Conservation (phyloP, 805 yeast species). For the Pichia thaimueangensis region DNA sequence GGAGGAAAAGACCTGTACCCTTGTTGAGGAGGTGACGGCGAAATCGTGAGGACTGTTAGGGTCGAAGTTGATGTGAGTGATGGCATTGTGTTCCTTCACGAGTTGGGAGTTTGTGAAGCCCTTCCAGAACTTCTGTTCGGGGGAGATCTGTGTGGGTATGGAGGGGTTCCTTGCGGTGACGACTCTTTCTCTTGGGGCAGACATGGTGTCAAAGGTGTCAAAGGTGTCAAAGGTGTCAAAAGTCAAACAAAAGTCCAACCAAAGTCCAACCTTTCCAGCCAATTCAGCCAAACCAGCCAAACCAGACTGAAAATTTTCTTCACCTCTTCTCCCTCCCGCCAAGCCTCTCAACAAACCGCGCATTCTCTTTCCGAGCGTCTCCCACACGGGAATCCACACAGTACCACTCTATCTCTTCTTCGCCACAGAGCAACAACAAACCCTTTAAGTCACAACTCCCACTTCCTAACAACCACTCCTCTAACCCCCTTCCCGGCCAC, state of each 20-base stretch:
- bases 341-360: conserved; percentile 30
- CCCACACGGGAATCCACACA: conserved; percentile 62
- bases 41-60: conserved; percentile 84
- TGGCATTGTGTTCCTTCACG: conserved; percentile 89
- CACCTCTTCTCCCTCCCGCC: conserved; percentile 7
- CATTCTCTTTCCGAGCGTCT: conserved; percentile 43
- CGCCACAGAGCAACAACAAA: neutral
- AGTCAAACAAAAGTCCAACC: too few relatives aligned
- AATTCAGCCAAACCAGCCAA: too few relatives aligned
- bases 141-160: conserved; percentile 77
- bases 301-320: neutral
- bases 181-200: conserved; percentile 62
- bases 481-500: conserved; percentile 52
- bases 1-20: conserved; percentile 90
- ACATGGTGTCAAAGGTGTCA: too few relatives aligned
- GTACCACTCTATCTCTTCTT: conserved; percentile 38
- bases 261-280: too few relatives aligned
- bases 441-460: conserved; percentile 33
- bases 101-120: conserved; percentile 78
- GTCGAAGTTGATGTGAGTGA: conserved; percentile 80
- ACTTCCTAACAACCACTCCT: conserved; percentile 50
- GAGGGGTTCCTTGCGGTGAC: conserved; percentile 64
- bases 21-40: conserved; percentile 86
- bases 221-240: too few relatives aligned
- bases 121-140: conserved; percentile 93